These are phyloP conservation scores for Lantana camara DNA, from an alignment of 257 asterid species.

Conservation along the genomic window DNA sequence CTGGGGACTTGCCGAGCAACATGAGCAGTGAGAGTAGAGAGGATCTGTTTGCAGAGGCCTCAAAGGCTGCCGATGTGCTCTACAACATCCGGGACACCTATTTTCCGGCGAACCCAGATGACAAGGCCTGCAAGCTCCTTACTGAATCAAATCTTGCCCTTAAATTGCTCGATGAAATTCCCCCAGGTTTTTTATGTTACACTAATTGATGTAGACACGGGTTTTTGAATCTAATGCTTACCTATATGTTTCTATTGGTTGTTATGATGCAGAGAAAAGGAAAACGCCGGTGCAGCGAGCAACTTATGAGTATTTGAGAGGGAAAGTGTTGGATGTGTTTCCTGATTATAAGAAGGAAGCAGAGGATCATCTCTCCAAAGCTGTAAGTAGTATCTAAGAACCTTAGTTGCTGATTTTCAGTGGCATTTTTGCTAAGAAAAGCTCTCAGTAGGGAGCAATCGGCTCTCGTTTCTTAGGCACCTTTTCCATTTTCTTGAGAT, in stretches of 20 bases:
- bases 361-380: slow-evolving; percentile 93
- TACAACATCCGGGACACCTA: slow-evolving; percentile 58
- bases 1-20: not conserved
- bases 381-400: slow-evolving; percentile 52
- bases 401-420: not conserved
- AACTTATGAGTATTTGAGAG: slow-evolving; percentile 75
- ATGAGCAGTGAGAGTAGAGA: slow-evolving; percentile 45
- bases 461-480: not conserved
- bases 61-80: slow-evolving; percentile 57
- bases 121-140: slow-evolving; percentile 50
- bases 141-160: slow-evolving; percentile 51
- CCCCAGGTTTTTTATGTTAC: slow-evolving; percentile 46
- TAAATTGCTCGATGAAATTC: slow-evolving; percentile 63
- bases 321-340: slow-evolving; percentile 76
- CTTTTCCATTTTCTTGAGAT: not conserved
- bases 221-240: slow-evolving; percentile 1
- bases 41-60: slow-evolving; percentile 59
- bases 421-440: not conserved
- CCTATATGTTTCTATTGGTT: slow-evolving; percentile 13
- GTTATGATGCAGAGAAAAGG: slow-evolving; percentile 64
- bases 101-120: slow-evolving; percentile 60
- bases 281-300: slow-evolving; percentile 72
- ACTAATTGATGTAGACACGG: not conserved
- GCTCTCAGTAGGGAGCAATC: not conserved
- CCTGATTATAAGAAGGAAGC: slow-evolving; percentile 89